Conservation (phyloP, 208 protist species). For the Polymyxa betae region DNA sequence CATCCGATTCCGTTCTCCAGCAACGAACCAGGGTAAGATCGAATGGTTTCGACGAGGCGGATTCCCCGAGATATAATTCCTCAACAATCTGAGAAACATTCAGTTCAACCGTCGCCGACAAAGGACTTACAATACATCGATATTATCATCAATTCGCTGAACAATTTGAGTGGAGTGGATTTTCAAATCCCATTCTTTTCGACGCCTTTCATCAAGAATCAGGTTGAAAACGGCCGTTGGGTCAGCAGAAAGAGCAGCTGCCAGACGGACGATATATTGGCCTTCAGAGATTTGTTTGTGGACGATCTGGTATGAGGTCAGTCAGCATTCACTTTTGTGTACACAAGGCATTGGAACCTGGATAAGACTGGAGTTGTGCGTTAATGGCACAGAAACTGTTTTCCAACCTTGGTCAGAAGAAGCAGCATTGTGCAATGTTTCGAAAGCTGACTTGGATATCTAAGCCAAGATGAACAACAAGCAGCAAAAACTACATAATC, state of each 20-base stretch:
- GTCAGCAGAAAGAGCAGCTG: not conserved
- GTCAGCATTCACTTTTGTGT: not conserved
- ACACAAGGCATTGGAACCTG: conserved; percentile 3
- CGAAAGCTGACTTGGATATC: not conserved
- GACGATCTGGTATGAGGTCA: conserved; percentile 18
- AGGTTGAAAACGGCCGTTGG: not conserved
- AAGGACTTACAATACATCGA: not conserved
- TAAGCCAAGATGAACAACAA: not conserved
- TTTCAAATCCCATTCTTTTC: not conserved
- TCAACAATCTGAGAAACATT: conserved; percentile 17
- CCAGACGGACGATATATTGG: not conserved
- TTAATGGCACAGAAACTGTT: not conserved
- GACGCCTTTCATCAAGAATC: not conserved
- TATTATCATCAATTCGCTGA: not conserved
- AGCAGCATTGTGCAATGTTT: not conserved
- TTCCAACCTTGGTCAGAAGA: conserved; percentile 48
- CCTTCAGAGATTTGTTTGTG: conserved; percentile 27
- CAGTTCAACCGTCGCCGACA: not conserved
- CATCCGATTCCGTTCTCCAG: conserved; percentile 1
- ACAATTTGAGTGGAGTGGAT: not conserved
- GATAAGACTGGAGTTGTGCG: not conserved
- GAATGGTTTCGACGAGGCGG: not conserved
- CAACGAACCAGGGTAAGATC: not conserved
- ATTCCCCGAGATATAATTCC: not conserved
- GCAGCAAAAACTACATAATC: not conserved